Evolutionary conservation across 1,284 basidiomycete genomes (phyloP).

Genomic region (Volvariella volvacea): DNA sequence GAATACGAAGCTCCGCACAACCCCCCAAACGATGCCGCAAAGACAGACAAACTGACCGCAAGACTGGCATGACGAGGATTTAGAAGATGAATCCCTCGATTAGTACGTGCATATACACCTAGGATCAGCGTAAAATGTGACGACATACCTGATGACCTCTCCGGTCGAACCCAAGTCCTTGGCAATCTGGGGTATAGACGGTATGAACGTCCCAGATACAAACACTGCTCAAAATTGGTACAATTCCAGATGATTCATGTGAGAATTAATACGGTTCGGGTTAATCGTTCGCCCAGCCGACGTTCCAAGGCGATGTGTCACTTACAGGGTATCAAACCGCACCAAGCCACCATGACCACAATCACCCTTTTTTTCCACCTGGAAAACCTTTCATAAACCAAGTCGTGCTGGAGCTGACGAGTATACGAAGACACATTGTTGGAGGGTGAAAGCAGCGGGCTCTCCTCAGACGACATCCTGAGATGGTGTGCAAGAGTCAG

Average conservation of each 20-base stretch:
- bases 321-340: neutral
- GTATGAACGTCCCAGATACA: slow-evolving; percentile 54
- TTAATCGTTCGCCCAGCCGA: neutral
- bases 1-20: slow-evolving; percentile 6
- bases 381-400: neutral
- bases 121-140: neutral
- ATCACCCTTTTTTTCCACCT: neutral
- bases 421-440: too few species aligned
- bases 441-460: too few species aligned
- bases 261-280: too few species aligned
- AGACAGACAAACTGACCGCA: slow-evolving; percentile 10
- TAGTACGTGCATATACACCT: too few species aligned
- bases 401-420: too few species aligned
- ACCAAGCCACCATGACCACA: neutral
- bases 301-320: neutral
- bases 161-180: slow-evolving; percentile 42
- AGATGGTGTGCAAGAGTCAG: too few species aligned
- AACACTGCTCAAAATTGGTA: slow-evolving; percentile 33
- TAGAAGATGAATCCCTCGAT: neutral
- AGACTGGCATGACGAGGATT: slow-evolving; percentile 5
- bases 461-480: too few species aligned
- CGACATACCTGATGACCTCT: slow-evolving; percentile 41
- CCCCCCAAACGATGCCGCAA: slow-evolving; percentile 7
- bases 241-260: too few species aligned
- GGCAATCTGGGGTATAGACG: slow-evolving; percentile 53